Evolutionary conservation across 257 asterid species (phyloP), one percentile per base, ranked within the genome.

Genomic region (Striga asiatica): DNA sequence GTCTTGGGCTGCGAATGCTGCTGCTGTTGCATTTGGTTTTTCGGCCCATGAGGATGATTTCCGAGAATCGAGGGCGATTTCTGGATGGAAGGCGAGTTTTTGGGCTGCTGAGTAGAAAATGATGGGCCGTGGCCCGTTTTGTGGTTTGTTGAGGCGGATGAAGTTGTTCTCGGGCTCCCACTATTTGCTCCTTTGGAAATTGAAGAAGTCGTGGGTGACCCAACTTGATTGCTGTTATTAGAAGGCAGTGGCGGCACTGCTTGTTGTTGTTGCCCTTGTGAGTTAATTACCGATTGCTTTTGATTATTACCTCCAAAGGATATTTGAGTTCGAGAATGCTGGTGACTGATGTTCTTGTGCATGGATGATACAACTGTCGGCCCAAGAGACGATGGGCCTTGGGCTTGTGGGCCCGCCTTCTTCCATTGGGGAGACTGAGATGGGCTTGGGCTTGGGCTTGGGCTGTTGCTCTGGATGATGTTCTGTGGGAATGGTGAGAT

Each of bases 291-390:
- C 0, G 82, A 27, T 3, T 83, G 59, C 53, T 85, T 88, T 62
- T 88, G 97, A 68, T 76, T 88, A n/a, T n/a, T n/a, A n/a, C 93
- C 80, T 8, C 94, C 89, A 21, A 92, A 92, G 7, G 98, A 84
- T 54, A 92, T 92, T 35, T 92, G 98, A 0, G 94, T 62, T 55
- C 94, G 81, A 13, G 78, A 19, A 45, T 80, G 91, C 78, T 77
- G 93, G 74, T 85, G 94, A 0, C 82, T 79, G 11, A 74, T 72
- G 66, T 64, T 81, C 48, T 86, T 86, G 55, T 50, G 55, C 34
- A n/a, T 12, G 2, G 17, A 9, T 5, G 80, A 52, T 11, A 71
- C 49, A 1, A n/a, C n/a, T n/a, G 98, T 75, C 5, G 85, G 49
- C n/a, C 74, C 71, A 8, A 80, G 74, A 18, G 96, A 74, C 0